Base-by-base conservation (phyloP, 75 land plant genomes). In the Cunninghamia lanceolata region DNA sequence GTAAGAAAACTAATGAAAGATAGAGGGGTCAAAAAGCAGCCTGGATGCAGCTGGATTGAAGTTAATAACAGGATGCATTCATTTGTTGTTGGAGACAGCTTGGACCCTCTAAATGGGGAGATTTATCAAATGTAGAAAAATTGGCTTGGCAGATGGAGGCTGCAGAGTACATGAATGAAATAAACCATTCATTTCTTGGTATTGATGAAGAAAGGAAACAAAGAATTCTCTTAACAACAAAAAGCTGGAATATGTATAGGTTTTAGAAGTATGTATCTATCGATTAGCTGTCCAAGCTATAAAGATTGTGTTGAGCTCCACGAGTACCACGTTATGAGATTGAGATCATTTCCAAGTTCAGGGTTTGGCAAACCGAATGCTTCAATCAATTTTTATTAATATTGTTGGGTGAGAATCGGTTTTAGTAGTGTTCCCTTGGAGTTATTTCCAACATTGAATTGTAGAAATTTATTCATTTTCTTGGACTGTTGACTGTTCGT, bases 21-120 rank as follows among this genome's bases (percentile, higher is more conserved):
- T 25, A 63, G 68, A 63, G 68, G 68, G 68, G 68, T 63, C 68
- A 25, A 63, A 63, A 63, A 63, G 68, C 28, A 25, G n/a, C 68
- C 68, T 63, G 68, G 68, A 63, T 63, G 68, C 68, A 63, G 68
- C 68, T 63, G 68, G 68, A 63, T 63, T 25, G 68, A 63, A 63
- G 68, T 63, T 63, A 63, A 63, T 9, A 63, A 28, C 30, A 28
- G 9, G 30, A 63, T 63, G 68, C 68, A 63, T 63, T 63, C 28
- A 8, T 63, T 63, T 63, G 68, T 63, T 63, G 68, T 25, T 63
- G 68, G n/a, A 25, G 68, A 63, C 30, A 63, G 68, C 68, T 25
- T 28, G 68, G n/a, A 77, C 28, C 25, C 43, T 77, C 1, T 36
- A 38, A 76, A 76, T 17, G 4, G 6, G 79, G 79, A 38, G 6